phyloP scores from a whole-genome alignment of 495 filamentous ascomycete genomes.

The Penicillium manginii region DNA sequence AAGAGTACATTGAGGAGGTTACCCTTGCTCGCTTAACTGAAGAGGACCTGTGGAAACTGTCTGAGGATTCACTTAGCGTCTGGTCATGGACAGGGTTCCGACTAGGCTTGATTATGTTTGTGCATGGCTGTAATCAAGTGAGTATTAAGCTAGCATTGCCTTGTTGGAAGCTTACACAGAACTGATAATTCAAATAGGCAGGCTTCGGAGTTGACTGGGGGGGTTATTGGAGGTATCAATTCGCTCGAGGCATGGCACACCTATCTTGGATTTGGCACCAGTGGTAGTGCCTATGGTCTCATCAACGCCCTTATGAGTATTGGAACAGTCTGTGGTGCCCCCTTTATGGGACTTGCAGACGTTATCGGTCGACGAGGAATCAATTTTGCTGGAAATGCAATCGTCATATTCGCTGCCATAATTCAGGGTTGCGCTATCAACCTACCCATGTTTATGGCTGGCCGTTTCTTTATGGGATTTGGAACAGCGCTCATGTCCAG shows the following conservation, averaged over 20 bases:
- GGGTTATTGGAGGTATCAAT: conserved; percentile 45
- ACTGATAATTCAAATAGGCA: conserved; percentile 14
- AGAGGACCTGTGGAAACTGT: conserved; percentile 40
- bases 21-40: conserved; percentile 43
- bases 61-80: conserved; percentile 32
- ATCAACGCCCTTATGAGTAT: conserved; percentile 47
- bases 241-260: conserved; percentile 34
- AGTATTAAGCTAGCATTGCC: background rate
- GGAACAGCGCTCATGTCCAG: conserved; percentile 42
- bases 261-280: conserved; percentile 34
- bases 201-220: conserved; percentile 50
- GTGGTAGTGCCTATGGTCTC: conserved; percentile 35
- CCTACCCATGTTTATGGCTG: conserved; percentile 42
- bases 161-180: background rate
- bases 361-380: conserved; percentile 45
- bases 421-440: conserved; percentile 42
- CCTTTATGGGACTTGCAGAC: conserved; percentile 42
- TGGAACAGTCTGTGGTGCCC: conserved; percentile 40
- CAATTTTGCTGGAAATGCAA: conserved; percentile 43
- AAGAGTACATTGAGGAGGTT: conserved; percentile 39
- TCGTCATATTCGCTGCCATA: conserved; percentile 42
- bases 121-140: conserved; percentile 43
- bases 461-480: conserved; percentile 47
- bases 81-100: conserved; percentile 40
- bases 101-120: conserved; percentile 40